Evolutionary conservation across 2,329 filamentous ascomycete species (phyloP), one percentile per base, ranked within the genome.

Genomic region (Penicillium sp.): DNA sequence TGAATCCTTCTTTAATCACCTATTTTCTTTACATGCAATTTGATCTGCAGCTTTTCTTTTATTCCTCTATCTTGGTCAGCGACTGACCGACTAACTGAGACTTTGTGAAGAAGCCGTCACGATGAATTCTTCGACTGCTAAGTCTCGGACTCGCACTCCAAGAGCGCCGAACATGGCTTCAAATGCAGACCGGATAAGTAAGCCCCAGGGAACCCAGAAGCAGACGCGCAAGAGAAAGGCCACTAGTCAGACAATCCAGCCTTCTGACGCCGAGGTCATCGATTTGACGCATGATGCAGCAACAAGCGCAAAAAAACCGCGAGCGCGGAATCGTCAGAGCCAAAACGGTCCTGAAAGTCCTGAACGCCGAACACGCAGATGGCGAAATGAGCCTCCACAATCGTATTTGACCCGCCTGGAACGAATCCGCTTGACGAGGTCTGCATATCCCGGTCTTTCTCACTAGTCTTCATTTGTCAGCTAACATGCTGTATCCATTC

Each of bases 321-420:
- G 15, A 23, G 33, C 20, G 8, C 46, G 31, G 9, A 13, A 6
- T 5, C 27, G 31, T 15, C 28, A 47, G 45, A 43, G 35, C 9
- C 15, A 32, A 20, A n/a, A 65, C 15, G 37, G 40, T 28, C 37
- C 48, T 8, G 20, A 33, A 3, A 44, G 42, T 9, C 3, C 8
- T 27, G 75, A 77, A 55, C 72, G 70, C 46, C 68, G 73, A 35
- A 57, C 70, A 10, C 71, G 66, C 39, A 55, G 61, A 25, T 77
- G 72, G 52, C 67, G 76, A 28, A 55, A 62, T 6, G 65, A 71
- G 28, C 61, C 79, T 27, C 78, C 80, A 3, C 58, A 66, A 15
- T 66, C 68, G 1, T 81, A 76, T 60, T 55, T 74, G 2, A 68
- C 74, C 18, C 71, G 78, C 50, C 69, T 79, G 10, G 63, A 66